These are phyloP conservation scores for Cutaneotrichosporon cavernicola DNA, from an alignment of 1,284 basidiomycete species.

Conservation along the genomic window DNA sequence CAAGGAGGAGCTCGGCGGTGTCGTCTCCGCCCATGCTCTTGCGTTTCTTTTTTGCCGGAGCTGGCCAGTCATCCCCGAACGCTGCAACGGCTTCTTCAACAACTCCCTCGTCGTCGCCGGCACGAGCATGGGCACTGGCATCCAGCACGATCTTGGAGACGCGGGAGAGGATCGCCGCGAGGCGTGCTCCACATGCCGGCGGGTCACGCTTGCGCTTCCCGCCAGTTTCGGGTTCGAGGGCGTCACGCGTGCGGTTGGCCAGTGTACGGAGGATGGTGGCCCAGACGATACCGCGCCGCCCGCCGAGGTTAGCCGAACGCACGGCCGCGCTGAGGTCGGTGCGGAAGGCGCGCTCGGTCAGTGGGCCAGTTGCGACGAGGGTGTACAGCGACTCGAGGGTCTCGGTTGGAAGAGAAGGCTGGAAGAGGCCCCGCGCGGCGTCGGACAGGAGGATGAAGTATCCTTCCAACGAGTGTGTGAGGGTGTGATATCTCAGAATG, in stretches of 20 bases:
- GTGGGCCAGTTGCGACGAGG: conserved; percentile 31
- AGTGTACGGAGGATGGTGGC: conserved; percentile 21
- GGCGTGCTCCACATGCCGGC: conserved; percentile 8
- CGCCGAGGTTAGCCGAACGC: conserved; percentile 20
- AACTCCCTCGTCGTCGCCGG: conserved; percentile 21
- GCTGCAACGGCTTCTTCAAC: conserved; percentile 17
- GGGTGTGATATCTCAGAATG: conserved; percentile 34
- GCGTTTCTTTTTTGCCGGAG: conserved; percentile 20
- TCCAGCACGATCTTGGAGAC: conserved; percentile 20
- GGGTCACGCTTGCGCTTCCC: conserved; percentile 22
- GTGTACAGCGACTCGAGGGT: conserved; percentile 31
- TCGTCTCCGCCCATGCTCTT: conserved; percentile 10
- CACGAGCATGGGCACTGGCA: conserved; percentile 20
- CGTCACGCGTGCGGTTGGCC: conserved; percentile 1
- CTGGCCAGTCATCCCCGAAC: conserved; percentile 15
- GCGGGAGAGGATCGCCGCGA: conserved; percentile 19
- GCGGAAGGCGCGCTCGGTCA: conserved; percentile 21
- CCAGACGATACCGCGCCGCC: conserved; percentile 21
- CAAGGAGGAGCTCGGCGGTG: conserved; percentile 15
- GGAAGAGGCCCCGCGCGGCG: conserved; percentile 28
- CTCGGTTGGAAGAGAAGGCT: conserved; percentile 21
- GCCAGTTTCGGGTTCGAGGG: conserved; percentile 1
- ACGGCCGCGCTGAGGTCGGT: conserved; percentile 19
- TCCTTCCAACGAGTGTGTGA: conserved; percentile 35
- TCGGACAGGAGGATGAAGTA: conserved; percentile 31